Percentiles rank a stretch among this genome's conserved stretches.
These are phyloP conservation scores for Malus hybrid DNA, from an alignment of 331 rosid genomes.

Conservation along the genomic window DNA sequence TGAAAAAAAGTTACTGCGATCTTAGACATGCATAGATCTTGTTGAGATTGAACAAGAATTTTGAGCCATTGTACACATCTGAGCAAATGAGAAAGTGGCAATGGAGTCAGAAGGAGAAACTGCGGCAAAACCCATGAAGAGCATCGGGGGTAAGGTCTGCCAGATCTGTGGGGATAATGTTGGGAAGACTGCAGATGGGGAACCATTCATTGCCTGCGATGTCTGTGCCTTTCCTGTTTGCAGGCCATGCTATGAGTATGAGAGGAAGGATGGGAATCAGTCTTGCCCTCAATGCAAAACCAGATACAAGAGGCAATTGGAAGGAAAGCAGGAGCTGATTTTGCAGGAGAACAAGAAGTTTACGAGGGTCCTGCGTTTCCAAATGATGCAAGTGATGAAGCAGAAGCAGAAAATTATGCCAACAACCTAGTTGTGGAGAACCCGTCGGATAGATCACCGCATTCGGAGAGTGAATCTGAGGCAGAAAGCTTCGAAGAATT, in stretches of 20 bases:
- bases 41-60: conserved; percentile 24
- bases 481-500: conserved; percentile 10
- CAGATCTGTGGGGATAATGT: conserved; percentile 91
- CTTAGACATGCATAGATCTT: conserved; percentile 36
- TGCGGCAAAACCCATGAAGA: conserved; percentile 51
- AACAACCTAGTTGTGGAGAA: conserved; percentile 18
- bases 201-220: conserved; percentile 67
- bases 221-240: conserved; percentile 96
- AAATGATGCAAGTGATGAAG: conserved; percentile 10
- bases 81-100: conserved; percentile 19
- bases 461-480: conserved; percentile 28
- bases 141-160: conserved; percentile 61
- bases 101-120: conserved; percentile 81
- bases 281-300: conserved; percentile 99
- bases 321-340: background rate
- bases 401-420: conserved; percentile 5
- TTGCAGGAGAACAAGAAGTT: background rate
- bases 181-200: conserved; percentile 60
- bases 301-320: conserved; percentile 59
- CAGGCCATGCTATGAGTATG: conserved; percentile 92
- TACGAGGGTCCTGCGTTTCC: conserved; percentile 4
- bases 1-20: background rate
- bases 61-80: conserved; percentile 32
- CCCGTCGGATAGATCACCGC: conserved; percentile 16
- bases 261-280: conserved; percentile 95